Conservation (phyloP, 495 filamentous ascomycete genomes). For the Echria macrotheca region DNA sequence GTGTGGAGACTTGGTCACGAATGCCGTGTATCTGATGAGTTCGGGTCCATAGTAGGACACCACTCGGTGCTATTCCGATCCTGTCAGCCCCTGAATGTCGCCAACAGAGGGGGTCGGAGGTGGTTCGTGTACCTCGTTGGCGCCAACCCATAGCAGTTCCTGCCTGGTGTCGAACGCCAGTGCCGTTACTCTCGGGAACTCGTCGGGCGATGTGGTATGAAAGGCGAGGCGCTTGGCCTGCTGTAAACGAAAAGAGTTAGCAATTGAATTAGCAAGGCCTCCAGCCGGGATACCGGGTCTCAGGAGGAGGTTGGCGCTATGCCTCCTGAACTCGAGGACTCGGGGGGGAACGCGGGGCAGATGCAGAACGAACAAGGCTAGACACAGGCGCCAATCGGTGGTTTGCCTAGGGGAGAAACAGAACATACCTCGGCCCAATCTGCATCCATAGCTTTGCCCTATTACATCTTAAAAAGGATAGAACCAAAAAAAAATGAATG, state of each 20-base stretch:
- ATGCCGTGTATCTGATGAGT: constrained; percentile 71
- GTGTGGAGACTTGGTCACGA: constrained; percentile 59
- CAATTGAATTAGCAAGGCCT: no score
- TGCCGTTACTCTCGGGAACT: constrained; percentile 58
- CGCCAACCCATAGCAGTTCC: constrained; percentile 88
- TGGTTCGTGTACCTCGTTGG: constrained; percentile 64
- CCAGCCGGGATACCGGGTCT: no score
- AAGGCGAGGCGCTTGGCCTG: constrained; percentile 67
- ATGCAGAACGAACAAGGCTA: no score
- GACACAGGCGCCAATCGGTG: not conserved
- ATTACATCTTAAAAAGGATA: constrained; percentile 19
- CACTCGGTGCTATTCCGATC: constrained; percentile 61
- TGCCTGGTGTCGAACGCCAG: constrained; percentile 81
- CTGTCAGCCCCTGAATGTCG: not conserved
- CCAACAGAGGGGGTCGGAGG: not conserved
- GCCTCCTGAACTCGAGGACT: no score
- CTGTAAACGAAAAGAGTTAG: no score
- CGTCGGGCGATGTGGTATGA: constrained; percentile 64
- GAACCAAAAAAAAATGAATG: not conserved
- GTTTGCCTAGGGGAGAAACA: not conserved
- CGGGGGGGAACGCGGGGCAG: no score
- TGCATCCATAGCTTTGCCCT: constrained; percentile 40
- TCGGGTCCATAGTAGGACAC: constrained; percentile 76
- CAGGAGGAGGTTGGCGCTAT: no score
- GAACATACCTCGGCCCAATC: constrained; percentile 59